These are phyloP conservation scores for Lolium perenne DNA, from an alignment of 176 grass and related monocot genomes.

Conservation along the genomic window DNA sequence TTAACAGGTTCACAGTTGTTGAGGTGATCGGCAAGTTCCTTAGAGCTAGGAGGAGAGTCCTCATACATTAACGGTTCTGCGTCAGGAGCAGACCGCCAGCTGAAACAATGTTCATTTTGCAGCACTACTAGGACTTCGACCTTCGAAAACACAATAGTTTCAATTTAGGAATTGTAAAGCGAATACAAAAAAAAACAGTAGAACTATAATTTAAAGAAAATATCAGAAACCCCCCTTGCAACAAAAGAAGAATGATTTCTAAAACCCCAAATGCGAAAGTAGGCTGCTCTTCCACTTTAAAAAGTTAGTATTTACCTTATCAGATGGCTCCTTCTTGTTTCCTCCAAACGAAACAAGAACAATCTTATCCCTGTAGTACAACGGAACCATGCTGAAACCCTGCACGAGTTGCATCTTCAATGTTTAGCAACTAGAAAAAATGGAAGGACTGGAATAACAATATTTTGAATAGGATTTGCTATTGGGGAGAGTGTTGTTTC, in stretches of 20 bases:
- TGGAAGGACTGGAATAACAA: background rate
- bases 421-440: constrained; percentile 8
- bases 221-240: background rate
- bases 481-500: background rate
- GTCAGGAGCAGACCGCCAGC: constrained; percentile 87
- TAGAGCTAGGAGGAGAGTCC: constrained; percentile 63
- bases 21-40: constrained; percentile 57
- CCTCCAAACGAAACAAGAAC: constrained; percentile 98
- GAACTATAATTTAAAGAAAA: constrained; percentile 6
- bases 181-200: constrained; percentile 8
- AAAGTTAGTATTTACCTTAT: constrained; percentile 68
- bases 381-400: constrained; percentile 95
- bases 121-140: constrained; percentile 85
- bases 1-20: constrained; percentile 53
- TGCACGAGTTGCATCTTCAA: constrained; percentile 50
- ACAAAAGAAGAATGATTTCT: constrained; percentile 8
- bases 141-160: constrained; percentile 50
- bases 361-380: constrained; percentile 83
- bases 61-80: constrained; percentile 66
- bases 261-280: background rate
- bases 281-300: background rate
- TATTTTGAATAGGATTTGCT: constrained; percentile 19
- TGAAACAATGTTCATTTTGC: constrained; percentile 84
- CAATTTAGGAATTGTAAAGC: background rate
- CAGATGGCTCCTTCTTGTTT: constrained; percentile 95